Evolutionary conservation across 2,329 filamentous ascomycete species (phyloP).

Genomic region (Macrophomina phaseolina): DNA sequence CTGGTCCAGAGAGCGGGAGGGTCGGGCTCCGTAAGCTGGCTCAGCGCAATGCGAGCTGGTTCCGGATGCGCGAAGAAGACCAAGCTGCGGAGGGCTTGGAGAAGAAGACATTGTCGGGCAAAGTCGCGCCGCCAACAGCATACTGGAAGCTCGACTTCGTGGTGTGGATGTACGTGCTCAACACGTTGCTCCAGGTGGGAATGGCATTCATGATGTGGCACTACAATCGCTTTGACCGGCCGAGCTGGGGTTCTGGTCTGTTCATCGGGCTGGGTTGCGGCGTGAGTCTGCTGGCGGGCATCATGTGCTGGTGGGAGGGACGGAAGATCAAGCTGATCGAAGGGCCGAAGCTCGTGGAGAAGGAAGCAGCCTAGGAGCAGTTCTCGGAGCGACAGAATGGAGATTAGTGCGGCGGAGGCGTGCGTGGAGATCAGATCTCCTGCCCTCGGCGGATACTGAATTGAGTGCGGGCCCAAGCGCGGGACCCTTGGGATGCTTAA

Average conservation of each 20-base stretch:
- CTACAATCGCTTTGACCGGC: conserved; percentile 73
- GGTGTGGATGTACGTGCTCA: conserved; percentile 78
- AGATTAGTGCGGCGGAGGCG: background rate
- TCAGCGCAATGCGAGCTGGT: conserved; percentile 53
- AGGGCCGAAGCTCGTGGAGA: conserved; percentile 16
- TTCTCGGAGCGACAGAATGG: background rate
- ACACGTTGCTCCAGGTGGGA: conserved; percentile 78
- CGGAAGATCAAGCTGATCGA: conserved; percentile 18
- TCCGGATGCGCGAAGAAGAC: conserved; percentile 69
- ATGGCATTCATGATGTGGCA: conserved; percentile 83
- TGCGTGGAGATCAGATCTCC: background rate
- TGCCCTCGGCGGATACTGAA: background rate
- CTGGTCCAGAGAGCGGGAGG: conserved; percentile 37
- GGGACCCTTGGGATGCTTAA: background rate
- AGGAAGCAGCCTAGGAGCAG: background rate
- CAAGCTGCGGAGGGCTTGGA: conserved; percentile 40
- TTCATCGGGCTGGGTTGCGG: conserved; percentile 77
- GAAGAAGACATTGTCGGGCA: conserved; percentile 61
- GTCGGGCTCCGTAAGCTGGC: conserved; percentile 35
- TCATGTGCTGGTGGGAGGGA: conserved; percentile 17
- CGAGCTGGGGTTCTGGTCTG: conserved; percentile 78
- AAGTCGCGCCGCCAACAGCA: conserved; percentile 69
- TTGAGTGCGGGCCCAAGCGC: background rate
- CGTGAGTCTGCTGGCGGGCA: conserved; percentile 44
- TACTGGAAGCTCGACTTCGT: conserved; percentile 81